phyloP scores from a whole-genome alignment of 768 basidiomycete species.

The Leccinum longicurvipes region DNA sequence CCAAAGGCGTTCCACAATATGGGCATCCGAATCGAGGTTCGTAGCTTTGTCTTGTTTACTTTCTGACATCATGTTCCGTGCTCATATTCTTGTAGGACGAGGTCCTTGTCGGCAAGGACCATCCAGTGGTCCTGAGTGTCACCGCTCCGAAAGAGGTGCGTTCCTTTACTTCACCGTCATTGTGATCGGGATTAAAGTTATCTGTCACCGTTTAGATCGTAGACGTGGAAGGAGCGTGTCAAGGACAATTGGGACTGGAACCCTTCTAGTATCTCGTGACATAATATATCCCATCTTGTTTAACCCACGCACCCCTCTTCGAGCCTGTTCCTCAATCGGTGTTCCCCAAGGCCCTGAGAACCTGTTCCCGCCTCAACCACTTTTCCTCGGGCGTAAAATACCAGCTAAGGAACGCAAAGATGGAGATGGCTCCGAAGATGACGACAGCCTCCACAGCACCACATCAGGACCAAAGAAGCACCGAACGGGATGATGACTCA shows the following conservation, averaged over 20 bases:
- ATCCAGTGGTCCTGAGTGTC: slow-evolving; percentile 62
- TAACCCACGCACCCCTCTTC: not conserved
- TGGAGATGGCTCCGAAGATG: slow-evolving; percentile 74
- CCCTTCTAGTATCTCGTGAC: slow-evolving; percentile 36
- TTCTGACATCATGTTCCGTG: slow-evolving; percentile 1
- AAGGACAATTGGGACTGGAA: slow-evolving; percentile 64
- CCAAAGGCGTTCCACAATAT: slow-evolving; percentile 89
- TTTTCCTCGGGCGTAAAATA: slow-evolving; percentile 74
- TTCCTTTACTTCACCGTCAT: not conserved
- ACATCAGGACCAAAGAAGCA: slow-evolving; percentile 10
- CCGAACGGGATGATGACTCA: slow-evolving; percentile 36
- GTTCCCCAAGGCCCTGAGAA: slow-evolving; percentile 46
- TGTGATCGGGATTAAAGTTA: slow-evolving; percentile 3
- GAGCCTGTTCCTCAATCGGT: slow-evolving; percentile 9
- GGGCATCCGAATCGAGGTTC: slow-evolving; percentile 87
- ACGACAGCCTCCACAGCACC: slow-evolving; percentile 56
- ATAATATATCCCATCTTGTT: slow-evolving; percentile 1
- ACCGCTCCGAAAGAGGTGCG: slow-evolving; percentile 82
- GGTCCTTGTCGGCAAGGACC: slow-evolving; percentile 60
- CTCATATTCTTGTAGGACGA: slow-evolving; percentile 50
- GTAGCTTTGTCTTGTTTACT: not conserved
- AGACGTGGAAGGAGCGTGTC: slow-evolving; percentile 80
- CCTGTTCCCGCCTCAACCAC: slow-evolving; percentile 71
- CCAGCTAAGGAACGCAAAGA: slow-evolving; percentile 77
- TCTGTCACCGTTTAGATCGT: slow-evolving; percentile 41